Base-by-base conservation (phyloP, 1,139 yeast genomes). In the Geotrichum candidum region DNA sequence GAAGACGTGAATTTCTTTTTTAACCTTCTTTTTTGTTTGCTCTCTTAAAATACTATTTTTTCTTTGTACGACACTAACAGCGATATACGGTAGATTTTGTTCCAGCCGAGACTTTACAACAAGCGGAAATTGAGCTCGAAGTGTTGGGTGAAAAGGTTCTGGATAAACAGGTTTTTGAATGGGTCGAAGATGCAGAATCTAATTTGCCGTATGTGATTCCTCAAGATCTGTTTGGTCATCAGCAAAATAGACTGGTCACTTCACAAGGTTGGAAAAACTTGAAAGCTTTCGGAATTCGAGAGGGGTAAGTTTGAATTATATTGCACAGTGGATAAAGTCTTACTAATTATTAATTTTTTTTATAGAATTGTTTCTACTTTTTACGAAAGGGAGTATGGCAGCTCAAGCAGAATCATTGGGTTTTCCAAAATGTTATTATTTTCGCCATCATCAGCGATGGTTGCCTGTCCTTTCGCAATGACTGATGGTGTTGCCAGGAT, bases 401-500 rank as follows among this genome's bases (percentile, higher is more conserved):
- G 65, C 29, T 58, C 53, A 25, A 68, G 72, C 54, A 64, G 75
- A 33, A 59, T 69, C 4, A 65, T 71, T 9, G 70, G 69, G 33
- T 68, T 73, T 60, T 65, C 70, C 2, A 70, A 70, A 52, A 61
- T 68, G 54, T 68, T 64, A 55, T 57, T 72, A n/a, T 72, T 68
- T 53, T 59, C 67, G 7, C 73, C 74, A 0, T 70, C 74, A 2
- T 70, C 74, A 6, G 74, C 74, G 2, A 64, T 72, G 59, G 73
- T 70, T 18, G 60, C 70, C 13, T 72, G 75, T 56, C 75, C 75
- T 3, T 61, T 70, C 35, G 74, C 75, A 13, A 73, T 73, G 75
- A 70, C 75, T 1, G 75, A 72, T 58, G 75, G 75, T n/a, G 70
- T 72, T 58, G 75, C 75, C 0, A 63, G 73, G 10, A 68, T 72